Percentiles rank a stretch among this genome's conserved stretches.
These are phyloP conservation scores for Aspergillus asperescens DNA, from an alignment of 495 filamentous ascomycete genomes.

Conservation along the genomic window DNA sequence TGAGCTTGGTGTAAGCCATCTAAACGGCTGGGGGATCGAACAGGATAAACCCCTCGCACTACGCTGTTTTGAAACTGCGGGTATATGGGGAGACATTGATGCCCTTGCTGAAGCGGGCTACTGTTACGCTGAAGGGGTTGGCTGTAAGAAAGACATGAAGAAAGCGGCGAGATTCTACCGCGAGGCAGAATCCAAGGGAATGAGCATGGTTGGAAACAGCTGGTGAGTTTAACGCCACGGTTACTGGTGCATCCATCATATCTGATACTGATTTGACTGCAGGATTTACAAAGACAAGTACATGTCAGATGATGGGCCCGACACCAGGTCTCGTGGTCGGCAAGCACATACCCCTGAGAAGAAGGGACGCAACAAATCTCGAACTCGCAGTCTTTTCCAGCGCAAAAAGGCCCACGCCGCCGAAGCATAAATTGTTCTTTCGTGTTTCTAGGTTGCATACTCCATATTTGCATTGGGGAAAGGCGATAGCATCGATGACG, in stretches of 20 bases:
- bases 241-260: neutral
- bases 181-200: conserved; percentile 82
- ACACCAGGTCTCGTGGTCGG: conserved; percentile 33
- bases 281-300: conserved; percentile 97
- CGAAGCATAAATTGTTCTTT: conserved; percentile 26
- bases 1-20: conserved; percentile 91
- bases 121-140: conserved; percentile 79
- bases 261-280: conserved; percentile 12
- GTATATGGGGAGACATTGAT: conserved; percentile 94
- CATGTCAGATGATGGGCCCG: conserved; percentile 66
- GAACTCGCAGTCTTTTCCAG: conserved; percentile 62
- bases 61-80: conserved; percentile 93
- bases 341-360: conserved; percentile 44
- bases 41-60: conserved; percentile 85
- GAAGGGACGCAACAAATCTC: conserved; percentile 57
- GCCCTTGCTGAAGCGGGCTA: conserved; percentile 84
- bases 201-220: conserved; percentile 96
- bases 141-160: conserved; percentile 92
- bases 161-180: conserved; percentile 91
- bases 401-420: conserved; percentile 50
- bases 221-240: conserved; percentile 58
- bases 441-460: conserved; percentile 5
- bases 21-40: conserved; percentile 96
- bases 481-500: neutral
- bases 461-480: conserved; percentile 11